phyloP scores from a whole-genome alignment of 768 basidiomycete species.

The Hortiboletus flavorubellus region DNA sequence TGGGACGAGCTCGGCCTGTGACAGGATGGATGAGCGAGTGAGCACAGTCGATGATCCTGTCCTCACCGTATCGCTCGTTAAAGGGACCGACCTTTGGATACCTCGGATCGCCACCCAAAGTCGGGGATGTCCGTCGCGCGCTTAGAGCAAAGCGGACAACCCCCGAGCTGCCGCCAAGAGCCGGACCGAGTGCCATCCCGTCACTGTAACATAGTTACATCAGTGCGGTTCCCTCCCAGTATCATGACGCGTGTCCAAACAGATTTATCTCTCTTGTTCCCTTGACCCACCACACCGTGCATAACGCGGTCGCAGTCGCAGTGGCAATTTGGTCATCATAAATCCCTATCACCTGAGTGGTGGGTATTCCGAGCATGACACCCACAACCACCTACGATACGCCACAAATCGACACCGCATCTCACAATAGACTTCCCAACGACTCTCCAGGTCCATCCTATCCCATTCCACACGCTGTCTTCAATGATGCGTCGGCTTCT shows the following conservation, averaged over 20 bases:
- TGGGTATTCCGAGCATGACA: slow-evolving; percentile 15
- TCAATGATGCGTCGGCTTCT: slow-evolving; percentile 52
- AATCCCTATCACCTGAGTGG: slow-evolving; percentile 4
- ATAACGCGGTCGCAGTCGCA: background rate
- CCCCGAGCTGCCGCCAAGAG: no score
- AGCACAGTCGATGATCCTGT: no score
- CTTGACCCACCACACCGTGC: background rate
- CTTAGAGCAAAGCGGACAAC: no score
- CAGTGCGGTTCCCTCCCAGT: no score
- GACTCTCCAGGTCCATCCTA: background rate
- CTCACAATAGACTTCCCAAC: background rate
- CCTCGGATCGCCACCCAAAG: no score
- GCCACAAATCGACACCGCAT: background rate
- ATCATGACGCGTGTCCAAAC: background rate
- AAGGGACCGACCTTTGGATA: no score
- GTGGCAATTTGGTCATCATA: background rate
- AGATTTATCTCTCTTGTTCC: background rate
- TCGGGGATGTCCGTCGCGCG: no score
- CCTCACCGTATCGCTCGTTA: no score
- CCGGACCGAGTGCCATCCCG: no score
- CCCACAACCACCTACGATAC: slow-evolving; percentile 16
- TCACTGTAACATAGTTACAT: background rate
- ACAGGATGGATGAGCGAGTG: no score
- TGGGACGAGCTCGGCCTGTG: no score
- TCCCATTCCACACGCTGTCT: background rate